Base-by-base conservation (phyloP, 306 rosid species). In the Lathyrus sativus region DNA sequence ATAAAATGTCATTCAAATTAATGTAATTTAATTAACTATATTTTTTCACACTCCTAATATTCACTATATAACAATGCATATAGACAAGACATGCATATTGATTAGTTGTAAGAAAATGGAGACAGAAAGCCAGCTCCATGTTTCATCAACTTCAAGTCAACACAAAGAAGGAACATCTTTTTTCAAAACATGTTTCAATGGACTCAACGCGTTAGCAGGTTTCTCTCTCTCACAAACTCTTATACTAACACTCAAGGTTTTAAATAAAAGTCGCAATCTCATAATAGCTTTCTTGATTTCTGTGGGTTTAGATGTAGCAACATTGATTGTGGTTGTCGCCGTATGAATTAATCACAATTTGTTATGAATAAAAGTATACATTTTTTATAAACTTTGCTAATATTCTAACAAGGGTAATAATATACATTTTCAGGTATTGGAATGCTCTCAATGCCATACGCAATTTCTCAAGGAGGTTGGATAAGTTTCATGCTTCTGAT, bases 401-500 rank as follows among this genome's bases (percentile, higher is more conserved):
- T 24, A 24, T 2, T 33, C 28, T 37, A 35, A 53, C 35, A 9
- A 43, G 4, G 11, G 1, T 39, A 0, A 2, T 45, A 0, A 18
- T 67, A 24, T 60, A 6, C 1, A 37, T 38, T n/a, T 41, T 29
- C 60, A 87, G 96, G 97, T 17, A 87, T 90, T 55, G 97, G 97
- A 56, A 74, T 88, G 38, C 79, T 88, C 8, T 86, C 97, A 17
- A 79, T 90, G 75, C 95, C 97, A 7, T 86, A 82, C 76, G 95
- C 95, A 41, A 70, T 90, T 29, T 79, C 88, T 12, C 67, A 84
- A 76, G 96, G 90, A 68, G 97, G 97, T 43, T 88, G 95, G 97
- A n/a, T 83, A 26, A 86, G 90, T 71, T 57, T 88, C 9, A 48
- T 79, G 1, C 55, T 84, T 9, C 78, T 90, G 0, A 48, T 88